Evolutionary conservation across 768 basidiomycete species (phyloP).

Genomic region (Rhodotorula toruloides): DNA sequence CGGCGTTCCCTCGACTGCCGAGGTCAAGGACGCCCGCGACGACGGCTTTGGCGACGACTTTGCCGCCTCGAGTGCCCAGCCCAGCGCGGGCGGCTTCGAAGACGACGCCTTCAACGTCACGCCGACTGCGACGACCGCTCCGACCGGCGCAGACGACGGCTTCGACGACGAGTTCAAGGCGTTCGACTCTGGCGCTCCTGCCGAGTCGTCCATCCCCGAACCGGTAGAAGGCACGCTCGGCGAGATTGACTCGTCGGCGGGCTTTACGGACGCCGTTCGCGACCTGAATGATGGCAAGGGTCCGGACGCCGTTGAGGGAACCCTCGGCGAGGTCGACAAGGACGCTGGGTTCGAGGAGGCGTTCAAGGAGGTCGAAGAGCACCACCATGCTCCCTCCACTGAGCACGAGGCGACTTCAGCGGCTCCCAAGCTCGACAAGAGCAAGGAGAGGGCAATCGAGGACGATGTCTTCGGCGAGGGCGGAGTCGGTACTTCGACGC

Average conservation of each 20-base stretch:
- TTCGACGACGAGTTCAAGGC: conserved; percentile 7
- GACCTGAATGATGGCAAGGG: conserved; percentile 44
- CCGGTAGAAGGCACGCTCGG: conserved; percentile 13
- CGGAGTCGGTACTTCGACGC: no score
- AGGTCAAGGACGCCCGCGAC: neutral
- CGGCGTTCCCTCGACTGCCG: conserved; percentile 36
- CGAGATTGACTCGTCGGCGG: conserved; percentile 4
- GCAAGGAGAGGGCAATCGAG: conserved; percentile 6
- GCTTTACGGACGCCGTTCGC: conserved; percentile 56
- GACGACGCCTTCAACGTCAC: neutral
- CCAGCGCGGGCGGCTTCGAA: neutral
- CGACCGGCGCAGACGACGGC: neutral
- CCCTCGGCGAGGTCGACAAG: conserved; percentile 38
- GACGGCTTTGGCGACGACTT: conserved; percentile 24
- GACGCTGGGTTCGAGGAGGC: conserved; percentile 44
- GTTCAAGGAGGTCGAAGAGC: conserved; percentile 38
- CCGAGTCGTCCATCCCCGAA: neutral
- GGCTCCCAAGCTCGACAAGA: neutral
- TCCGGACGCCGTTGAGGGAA: conserved; percentile 57
- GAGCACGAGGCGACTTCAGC: neutral
- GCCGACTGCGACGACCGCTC: neutral
- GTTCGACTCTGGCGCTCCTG: neutral
- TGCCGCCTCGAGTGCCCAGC: neutral
- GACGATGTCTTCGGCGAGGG: conserved; percentile 5
- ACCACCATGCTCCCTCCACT: neutral